Conservation (phyloP, 371 early-diverging fungal species). For the Mortierella sp. region DNA sequence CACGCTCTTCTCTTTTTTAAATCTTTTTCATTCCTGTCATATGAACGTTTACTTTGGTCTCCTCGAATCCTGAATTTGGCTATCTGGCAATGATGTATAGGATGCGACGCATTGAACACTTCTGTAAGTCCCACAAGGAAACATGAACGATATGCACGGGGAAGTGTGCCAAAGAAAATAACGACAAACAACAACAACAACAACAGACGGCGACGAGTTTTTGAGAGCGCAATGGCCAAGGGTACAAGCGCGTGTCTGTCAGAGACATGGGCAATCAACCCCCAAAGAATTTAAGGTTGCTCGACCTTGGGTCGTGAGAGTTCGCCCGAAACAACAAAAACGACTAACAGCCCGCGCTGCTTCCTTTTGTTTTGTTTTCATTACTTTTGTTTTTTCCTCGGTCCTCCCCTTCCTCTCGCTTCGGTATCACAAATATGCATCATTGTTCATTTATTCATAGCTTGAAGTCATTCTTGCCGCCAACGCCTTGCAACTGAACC, state of each 20-base stretch:
- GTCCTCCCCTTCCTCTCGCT: not conserved
- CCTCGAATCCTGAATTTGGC: conserved; percentile 3
- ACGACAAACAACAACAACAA: not conserved
- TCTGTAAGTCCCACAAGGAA: conserved; percentile 58
- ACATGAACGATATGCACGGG: not conserved
- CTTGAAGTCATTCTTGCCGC: conserved; percentile 49
- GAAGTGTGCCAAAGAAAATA: not conserved
- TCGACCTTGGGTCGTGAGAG: not conserved
- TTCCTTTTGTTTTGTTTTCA: not conserved
- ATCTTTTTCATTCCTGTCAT: not conserved
- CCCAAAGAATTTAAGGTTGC: conserved; percentile 35
- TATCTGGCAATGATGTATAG: conserved; percentile 49
- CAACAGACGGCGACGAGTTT: not conserved
- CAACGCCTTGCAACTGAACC: conserved; percentile 78
- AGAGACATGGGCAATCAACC: conserved; percentile 3
- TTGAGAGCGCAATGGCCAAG: conserved; percentile 13
- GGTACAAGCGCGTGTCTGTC: conserved; percentile 14
- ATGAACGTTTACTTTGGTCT: conserved; percentile 10
- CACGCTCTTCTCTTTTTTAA: not conserved
- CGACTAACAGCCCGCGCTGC: not conserved
- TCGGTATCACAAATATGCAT: not conserved
- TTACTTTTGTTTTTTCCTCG: not conserved
- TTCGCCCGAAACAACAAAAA: not conserved
- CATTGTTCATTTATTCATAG: conserved; percentile 8
- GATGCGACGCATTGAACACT: conserved; percentile 94